These are phyloP conservation scores for Botryotinia narcissicola DNA, from an alignment of 2,329 filamentous ascomycete species.

Conservation along the genomic window DNA sequence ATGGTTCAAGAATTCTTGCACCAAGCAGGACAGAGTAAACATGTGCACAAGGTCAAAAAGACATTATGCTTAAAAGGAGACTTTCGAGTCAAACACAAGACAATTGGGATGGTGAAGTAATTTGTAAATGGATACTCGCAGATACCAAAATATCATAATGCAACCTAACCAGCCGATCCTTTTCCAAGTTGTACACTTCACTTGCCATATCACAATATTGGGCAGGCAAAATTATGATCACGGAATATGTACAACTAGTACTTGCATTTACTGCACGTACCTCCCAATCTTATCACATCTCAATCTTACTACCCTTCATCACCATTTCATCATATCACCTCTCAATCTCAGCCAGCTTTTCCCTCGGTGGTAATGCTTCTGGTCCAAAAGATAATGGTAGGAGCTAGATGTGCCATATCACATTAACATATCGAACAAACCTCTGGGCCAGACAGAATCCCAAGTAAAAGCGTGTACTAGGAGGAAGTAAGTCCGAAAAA, in stretches of 20 bases:
- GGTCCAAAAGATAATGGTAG: conserved; percentile 18
- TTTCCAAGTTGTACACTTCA: neutral
- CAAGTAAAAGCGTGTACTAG: neutral
- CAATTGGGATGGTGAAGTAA: neutral
- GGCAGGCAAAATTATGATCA: neutral
- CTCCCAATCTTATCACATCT: neutral
- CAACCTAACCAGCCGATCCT: neutral
- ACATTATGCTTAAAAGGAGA: neutral
- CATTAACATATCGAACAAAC: neutral
- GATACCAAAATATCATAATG: neutral
- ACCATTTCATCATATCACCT: neutral
- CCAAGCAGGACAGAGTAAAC: neutral
- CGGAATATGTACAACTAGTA: neutral
- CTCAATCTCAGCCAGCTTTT: neutral
- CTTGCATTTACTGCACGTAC: neutral
- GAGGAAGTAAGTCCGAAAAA: neutral
- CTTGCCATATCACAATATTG: neutral
- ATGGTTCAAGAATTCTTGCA: neutral
- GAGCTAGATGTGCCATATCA: neutral
- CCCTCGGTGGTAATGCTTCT: conserved; percentile 16
- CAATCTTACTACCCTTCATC: neutral
- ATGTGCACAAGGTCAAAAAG: neutral
- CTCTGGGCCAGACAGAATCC: neutral
- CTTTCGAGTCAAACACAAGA: neutral
- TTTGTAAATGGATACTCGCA: neutral